Evolutionary conservation across 305 asterid species (phyloP).

Genomic region (Rubia peregrina): DNA sequence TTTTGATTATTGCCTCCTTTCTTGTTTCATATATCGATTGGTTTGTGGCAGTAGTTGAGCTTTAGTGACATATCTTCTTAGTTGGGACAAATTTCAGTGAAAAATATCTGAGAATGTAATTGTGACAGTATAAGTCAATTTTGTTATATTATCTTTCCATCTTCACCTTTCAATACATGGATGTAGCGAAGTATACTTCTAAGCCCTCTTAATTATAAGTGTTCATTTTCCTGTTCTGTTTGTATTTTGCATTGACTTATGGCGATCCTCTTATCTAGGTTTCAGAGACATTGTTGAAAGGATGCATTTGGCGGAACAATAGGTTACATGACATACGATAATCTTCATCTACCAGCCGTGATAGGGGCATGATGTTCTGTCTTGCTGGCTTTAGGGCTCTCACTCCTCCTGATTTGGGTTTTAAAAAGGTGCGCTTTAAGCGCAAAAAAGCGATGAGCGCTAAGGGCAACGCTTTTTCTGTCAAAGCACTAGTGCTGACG

Average conservation of each 20-base stretch:
- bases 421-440: too few relatives aligned
- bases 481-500: too few relatives aligned
- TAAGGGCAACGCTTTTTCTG: too few relatives aligned
- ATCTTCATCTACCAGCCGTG: conserved; percentile 47
- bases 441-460: too few relatives aligned
- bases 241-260: background rate
- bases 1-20: background rate
- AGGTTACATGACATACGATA: conserved; percentile 29
- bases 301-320: conserved; percentile 43
- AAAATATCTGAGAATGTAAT: background rate
- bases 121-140: background rate
- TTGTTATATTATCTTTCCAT: background rate
- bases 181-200: background rate
- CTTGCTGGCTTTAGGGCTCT: conserved; percentile 49
- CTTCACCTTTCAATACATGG: background rate
- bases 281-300: background rate
- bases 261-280: background rate
- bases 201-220: background rate
- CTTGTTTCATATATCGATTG: background rate
- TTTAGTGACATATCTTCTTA: background rate
- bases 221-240: background rate
- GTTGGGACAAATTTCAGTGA: background rate
- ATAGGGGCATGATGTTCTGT: conserved; percentile 45
- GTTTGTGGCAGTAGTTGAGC: background rate
- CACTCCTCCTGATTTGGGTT: conserved; percentile 53